Base-by-base conservation (phyloP, 2,329 filamentous ascomycete genomes). In the Blumeria graminis region DNA sequence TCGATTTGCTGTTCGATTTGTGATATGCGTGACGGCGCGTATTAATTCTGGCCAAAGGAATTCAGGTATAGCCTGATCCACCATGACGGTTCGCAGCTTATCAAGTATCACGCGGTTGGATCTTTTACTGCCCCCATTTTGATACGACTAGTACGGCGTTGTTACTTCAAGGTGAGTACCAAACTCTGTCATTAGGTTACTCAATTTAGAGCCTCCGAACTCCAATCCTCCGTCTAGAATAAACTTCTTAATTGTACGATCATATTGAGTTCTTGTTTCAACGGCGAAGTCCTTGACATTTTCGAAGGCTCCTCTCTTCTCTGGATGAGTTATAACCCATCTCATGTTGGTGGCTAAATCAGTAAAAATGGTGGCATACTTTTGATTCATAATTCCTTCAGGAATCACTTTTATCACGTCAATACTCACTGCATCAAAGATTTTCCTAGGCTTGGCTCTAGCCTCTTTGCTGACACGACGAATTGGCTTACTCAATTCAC, bases 151-250 rank as follows among this genome's bases (percentile, higher is more conserved):
- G 10, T 35, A 35, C 4, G 48, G n/a, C 22, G 48, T 52, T 10
- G 48, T 52, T 11, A 52, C 33, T 48, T 53, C 34, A 39, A 57
- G 46, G 46, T 51, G 16, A 38, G 14, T 50, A 36, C 48, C 55
- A 35, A 50, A 56, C 28, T 46, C 41, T 6, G 9, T 46, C 41
- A 46, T 46, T 46, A 46, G 41, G 13, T 46, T 46, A 46, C 41
- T 46, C 41, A 46, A 46, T 16, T 46, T 46, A 3, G 41, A 46
- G 16, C 41, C 41, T 46, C 41, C 41, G 41, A 32, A 51, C 46
- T 51, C 46, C 33, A 32, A 32, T 34, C 46, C 46, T 11, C 46
- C 16, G 28, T 51, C 46, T 32, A 51, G 18, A 14, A 18, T 32
- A 6, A 18, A 51, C 28, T 11, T 14, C 18, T 51, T 51, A 34